Conservation (phyloP, 1,139 yeast genomes). For the Diutina neorugosa region DNA sequence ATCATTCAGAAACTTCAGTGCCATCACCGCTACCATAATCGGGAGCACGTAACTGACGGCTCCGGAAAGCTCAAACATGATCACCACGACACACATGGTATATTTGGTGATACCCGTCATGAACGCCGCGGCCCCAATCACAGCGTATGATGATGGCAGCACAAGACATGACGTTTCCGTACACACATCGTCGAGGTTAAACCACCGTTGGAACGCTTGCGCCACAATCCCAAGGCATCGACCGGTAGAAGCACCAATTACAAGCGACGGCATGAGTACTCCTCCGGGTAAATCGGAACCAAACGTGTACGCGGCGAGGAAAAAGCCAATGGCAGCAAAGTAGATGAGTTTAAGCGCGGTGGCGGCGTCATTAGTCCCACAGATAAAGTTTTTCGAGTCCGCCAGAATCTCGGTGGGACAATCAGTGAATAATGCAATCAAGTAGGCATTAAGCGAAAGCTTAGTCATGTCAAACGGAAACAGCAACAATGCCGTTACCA, state of each 20-base stretch:
- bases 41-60: conserved; percentile 49
- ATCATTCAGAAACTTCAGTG: conserved; percentile 38
- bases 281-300: conserved; percentile 69
- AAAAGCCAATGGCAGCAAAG: conserved; percentile 40
- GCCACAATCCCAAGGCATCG: conserved; percentile 54
- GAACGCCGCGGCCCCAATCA: conserved; percentile 49
- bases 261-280: conserved; percentile 58
- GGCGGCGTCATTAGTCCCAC: conserved; percentile 17
- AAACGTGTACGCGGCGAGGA: conserved; percentile 50
- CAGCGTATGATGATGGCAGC: conserved; percentile 50
- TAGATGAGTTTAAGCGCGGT: conserved; percentile 27
- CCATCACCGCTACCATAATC: conserved; percentile 45
- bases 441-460: conserved; percentile 42
- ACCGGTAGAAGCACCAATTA: conserved; percentile 61
- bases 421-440: conserved; percentile 51
- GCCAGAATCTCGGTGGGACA: conserved; percentile 23
- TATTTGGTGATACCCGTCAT: conserved; percentile 46
- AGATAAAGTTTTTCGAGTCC: conserved; percentile 22
- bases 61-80: conserved; percentile 46
- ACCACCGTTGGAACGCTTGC: conserved; percentile 33
- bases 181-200: conserved; percentile 30
- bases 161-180: conserved; percentile 39
- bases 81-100: conserved; percentile 44
- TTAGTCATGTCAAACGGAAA: conserved; percentile 37
- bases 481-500: conserved; percentile 39